Conservation (phyloP, 306 rosid species). For the Cucumis hystrix region DNA sequence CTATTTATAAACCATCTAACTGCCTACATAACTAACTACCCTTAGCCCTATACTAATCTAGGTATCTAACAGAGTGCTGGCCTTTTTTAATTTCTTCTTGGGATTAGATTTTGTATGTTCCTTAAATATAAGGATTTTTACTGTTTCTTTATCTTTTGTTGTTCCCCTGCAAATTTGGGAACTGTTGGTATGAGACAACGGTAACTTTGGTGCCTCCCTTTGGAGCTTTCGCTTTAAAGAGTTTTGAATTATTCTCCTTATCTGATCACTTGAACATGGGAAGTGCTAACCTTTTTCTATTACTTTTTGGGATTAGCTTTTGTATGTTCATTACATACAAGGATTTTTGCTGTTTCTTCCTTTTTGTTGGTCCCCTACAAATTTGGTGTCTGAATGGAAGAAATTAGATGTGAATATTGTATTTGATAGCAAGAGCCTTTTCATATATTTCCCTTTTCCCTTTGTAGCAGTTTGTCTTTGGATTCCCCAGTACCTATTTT, state of each 20-base stretch:
- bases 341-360: not conserved
- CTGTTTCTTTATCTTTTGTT: too few relatives aligned
- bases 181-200: not conserved
- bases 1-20: too few relatives aligned
- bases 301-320: not conserved
- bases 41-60: too few relatives aligned
- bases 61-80: too few relatives aligned
- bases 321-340: not conserved
- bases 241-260: not conserved
- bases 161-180: too few relatives aligned
- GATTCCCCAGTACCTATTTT: not conserved
- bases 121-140: too few relatives aligned
- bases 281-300: not conserved
- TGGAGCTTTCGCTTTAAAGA: not conserved
- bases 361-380: not conserved
- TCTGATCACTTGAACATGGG: not conserved
- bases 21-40: too few relatives aligned
- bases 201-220: not conserved
- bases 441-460: not conserved
- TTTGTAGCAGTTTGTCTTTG: not conserved
- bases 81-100: too few relatives aligned
- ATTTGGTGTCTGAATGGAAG: not conserved
- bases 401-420: not conserved
- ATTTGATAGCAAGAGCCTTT: not conserved
- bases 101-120: too few relatives aligned